Percentiles rank a stretch among this genome's conserved stretches.
phyloP scores from a whole-genome alignment of 2,329 filamentous ascomycete species.

The Verticillium zaregamsianum region DNA sequence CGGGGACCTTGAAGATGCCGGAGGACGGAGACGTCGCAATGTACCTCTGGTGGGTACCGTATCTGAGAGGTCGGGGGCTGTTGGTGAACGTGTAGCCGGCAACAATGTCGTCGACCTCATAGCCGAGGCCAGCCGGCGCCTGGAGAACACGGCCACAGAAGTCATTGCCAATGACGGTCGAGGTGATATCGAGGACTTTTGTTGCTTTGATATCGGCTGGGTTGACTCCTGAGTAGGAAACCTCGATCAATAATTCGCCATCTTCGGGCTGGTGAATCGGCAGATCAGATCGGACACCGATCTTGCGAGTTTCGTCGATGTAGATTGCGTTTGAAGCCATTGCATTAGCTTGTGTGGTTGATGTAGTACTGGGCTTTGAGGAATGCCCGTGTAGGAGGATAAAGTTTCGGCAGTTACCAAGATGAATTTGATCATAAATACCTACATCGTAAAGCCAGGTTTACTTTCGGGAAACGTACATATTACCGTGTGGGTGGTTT shows the following conservation, averaged over 20 bases:
- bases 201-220: background rate
- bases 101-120: background rate
- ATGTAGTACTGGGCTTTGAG: too few species aligned
- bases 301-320: too few species aligned
- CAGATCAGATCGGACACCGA: too few species aligned
- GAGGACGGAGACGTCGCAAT: background rate
- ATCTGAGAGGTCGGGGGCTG: background rate
- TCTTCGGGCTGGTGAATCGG: background rate
- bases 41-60: constrained; percentile 1
- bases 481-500: too few species aligned
- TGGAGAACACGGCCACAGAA: background rate
- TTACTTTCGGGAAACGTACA: too few species aligned
- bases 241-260: background rate
- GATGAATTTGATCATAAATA: too few species aligned
- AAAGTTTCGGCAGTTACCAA: too few species aligned
- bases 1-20: background rate
- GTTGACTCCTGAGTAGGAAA: constrained; percentile 3
- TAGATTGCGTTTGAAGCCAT: too few species aligned
- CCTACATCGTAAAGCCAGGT: too few species aligned
- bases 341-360: too few species aligned
- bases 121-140: background rate
- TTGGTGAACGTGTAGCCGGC: background rate
- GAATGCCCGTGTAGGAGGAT: too few species aligned
- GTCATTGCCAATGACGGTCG: background rate
- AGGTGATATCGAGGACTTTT: background rate